These are phyloP conservation scores for Filosporella fistucella DNA, from an alignment of 495 filamentous ascomycete species.

Conservation along the genomic window DNA sequence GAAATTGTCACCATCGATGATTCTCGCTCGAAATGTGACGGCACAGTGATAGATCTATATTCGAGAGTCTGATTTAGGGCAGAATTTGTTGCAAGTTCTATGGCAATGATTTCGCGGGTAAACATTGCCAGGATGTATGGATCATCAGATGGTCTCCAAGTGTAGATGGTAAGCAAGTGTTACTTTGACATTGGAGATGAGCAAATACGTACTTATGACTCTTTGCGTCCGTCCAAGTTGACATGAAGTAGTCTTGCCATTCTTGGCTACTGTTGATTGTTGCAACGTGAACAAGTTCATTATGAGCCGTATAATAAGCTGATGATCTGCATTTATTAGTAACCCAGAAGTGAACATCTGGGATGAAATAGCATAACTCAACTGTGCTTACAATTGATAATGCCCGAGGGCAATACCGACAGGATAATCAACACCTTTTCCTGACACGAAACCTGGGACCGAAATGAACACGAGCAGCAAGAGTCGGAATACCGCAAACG, in stretches of 20 bases:
- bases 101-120: background rate
- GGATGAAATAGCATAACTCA: background rate
- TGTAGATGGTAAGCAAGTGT: background rate
- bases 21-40: background rate
- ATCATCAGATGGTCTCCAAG: background rate
- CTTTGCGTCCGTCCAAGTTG: background rate
- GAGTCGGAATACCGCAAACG: background rate
- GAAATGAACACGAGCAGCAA: background rate
- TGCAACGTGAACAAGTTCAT: background rate
- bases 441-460: background rate
- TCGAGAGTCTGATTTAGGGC: background rate
- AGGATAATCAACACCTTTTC: background rate
- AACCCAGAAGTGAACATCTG: background rate
- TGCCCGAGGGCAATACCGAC: background rate
- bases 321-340: background rate
- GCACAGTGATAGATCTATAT: background rate
- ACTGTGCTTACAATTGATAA: background rate
- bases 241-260: background rate
- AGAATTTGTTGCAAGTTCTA: background rate
- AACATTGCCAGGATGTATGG: background rate
- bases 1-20: background rate
- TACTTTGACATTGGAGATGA: background rate
- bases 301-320: background rate
- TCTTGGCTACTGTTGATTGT: background rate
- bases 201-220: background rate